Evolutionary conservation across 345 rosid genomes (phyloP), one percentile per base, ranked within the genome.

Genomic region (Anacardium occidentale): DNA sequence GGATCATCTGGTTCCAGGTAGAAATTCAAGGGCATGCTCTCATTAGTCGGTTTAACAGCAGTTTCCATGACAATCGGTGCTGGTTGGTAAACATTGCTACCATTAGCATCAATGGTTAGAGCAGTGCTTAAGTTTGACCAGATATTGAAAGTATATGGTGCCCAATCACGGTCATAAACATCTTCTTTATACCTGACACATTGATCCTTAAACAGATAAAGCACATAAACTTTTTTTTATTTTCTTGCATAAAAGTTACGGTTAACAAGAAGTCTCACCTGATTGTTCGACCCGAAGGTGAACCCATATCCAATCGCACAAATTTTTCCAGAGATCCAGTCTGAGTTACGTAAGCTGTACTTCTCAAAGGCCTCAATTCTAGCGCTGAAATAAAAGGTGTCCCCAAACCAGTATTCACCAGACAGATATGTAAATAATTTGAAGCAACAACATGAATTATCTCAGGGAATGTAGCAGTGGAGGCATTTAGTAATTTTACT

Each of bases 401-500:
- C 3, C 79, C 79, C 0, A 45, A 22, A 7, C 66, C 68, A 0
- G 72, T 76, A 51, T 77, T 60, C 7, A 66, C 75, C 0, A 76
- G 75, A 34, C 79, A 76, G 56, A 88, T 72, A 24, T 81, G 60
- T 18, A 85, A 22, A 58, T 71, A 60, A 10, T 83, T 78, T 26
- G 77, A 76, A 3, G 55, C 18, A 1, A 79, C 81, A 7, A 73
- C 68, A 75, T 85, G 73, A 17, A 91, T 72, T 25, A 87, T 78
- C 64, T 85, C 92, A 21, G 2, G 0, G 2, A 22, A 26, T 0
- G 53, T 12, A 1, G 5, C 11, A 18, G 0, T 18, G 0, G 83
- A 70, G 29, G 69, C 78, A 68, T 83, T 73, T 25, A 42, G 54
- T 1, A 83, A 7, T 0, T 0, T 66, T 29, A 85, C 73, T 0